These are phyloP conservation scores for Polytrichum commune DNA, from an alignment of 225 moss, liverwort and hornwort species.

Conservation along the genomic window DNA sequence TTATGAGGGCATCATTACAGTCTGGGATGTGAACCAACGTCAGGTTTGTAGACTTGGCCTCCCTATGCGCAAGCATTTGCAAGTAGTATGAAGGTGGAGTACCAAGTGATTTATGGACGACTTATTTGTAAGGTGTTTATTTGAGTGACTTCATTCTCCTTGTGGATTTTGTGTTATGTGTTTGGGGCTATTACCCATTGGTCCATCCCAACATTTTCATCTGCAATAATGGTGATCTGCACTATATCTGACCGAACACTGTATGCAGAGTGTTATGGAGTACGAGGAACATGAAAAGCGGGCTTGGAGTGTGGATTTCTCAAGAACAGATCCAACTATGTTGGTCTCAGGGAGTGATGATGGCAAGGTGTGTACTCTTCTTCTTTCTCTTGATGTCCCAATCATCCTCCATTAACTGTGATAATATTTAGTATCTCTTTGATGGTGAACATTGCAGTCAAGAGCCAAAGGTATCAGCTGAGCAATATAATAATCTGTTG, in stretches of 20 bases:
- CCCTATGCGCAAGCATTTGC: not conserved
- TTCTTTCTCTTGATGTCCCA: not conserved
- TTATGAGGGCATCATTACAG: constrained; percentile 96
- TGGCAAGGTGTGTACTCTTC: constrained; percentile 61
- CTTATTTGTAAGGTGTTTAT: not conserved
- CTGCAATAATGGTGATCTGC: not conserved
- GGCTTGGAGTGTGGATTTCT: constrained; percentile 99
- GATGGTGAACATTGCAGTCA: not conserved
- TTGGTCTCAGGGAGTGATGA: constrained; percentile 99
- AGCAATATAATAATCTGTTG: no score
- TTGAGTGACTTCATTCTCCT: not conserved
- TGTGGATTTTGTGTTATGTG: not conserved
- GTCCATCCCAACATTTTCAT: not conserved
- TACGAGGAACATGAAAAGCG: constrained; percentile 99
- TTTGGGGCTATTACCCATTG: not conserved
- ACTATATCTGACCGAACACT: not conserved
- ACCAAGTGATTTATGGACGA: not conserved
- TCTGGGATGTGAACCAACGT: constrained; percentile 90
- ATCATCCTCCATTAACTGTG: not conserved
- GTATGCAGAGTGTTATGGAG: constrained; percentile 77
- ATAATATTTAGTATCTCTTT: not conserved
- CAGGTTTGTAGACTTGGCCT: constrained; percentile 48
- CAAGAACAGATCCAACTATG: constrained; percentile 77
- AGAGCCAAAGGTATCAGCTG: not conserved
- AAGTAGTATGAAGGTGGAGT: not conserved